These are phyloP conservation scores for Backusella sp. DNA, from an alignment of 192 early-diverging fungal genomes.

Conservation along the genomic window DNA sequence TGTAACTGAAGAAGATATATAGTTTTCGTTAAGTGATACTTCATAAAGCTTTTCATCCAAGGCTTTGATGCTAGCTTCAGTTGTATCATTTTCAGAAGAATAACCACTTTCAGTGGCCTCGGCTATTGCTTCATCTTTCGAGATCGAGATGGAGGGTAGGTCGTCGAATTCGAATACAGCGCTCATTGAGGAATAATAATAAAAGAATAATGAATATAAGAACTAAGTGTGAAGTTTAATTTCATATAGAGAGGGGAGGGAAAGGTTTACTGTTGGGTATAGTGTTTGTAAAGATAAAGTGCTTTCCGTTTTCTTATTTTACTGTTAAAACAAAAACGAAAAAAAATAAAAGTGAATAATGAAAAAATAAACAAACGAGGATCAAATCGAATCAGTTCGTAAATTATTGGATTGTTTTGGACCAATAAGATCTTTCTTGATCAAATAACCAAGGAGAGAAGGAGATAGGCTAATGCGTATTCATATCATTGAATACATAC, in stretches of 20 bases:
- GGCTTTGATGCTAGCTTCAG: conserved; percentile 13
- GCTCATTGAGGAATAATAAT: conserved; percentile 27
- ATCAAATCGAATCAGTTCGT: not conserved
- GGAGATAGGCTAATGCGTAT: too few species aligned
- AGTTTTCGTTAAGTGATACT: conserved; percentile 43
- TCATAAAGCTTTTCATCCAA: conserved; percentile 40
- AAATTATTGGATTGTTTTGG: not conserved
- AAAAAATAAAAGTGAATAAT: not conserved
- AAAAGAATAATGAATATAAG: not conserved
- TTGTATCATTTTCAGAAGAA: conserved; percentile 20
- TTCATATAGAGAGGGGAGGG: not conserved
- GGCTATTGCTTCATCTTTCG: not conserved
- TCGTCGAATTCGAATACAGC: conserved; percentile 52
- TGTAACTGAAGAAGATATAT: conserved; percentile 40
- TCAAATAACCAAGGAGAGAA: not conserved
- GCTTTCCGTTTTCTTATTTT: not conserved
- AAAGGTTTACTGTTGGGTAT: not conserved
- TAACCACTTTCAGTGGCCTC: conserved; percentile 14
- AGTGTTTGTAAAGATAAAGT: not conserved
- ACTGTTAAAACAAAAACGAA: not conserved
- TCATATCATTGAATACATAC: not conserved
- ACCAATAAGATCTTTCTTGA: not conserved
- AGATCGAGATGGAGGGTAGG: conserved; percentile 34
- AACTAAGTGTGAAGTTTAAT: not conserved
- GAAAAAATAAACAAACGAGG: not conserved